phyloP scores from a whole-genome alignment of 495 filamentous ascomycete genomes.

The Poronia punctata region DNA sequence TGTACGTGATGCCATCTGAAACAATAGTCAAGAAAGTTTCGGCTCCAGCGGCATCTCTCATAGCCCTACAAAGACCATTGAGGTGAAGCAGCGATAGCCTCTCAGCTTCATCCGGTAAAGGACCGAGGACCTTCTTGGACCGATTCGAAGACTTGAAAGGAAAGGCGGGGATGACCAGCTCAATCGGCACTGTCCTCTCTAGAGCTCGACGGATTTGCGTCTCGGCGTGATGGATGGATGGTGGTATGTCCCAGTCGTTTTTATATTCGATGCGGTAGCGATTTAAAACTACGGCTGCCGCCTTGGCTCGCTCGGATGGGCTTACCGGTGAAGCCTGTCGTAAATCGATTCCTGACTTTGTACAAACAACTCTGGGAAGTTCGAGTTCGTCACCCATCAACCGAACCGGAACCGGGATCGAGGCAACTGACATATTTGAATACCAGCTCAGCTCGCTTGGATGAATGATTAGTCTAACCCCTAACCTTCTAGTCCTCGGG shows the following conservation, averaged over 20 bases:
- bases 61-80: constrained; percentile 30
- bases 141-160: constrained; percentile 45
- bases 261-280: constrained; percentile 6
- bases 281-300: constrained; percentile 1
- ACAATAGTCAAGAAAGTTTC: constrained; percentile 44
- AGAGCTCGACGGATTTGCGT: constrained; percentile 6
- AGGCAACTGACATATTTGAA: too few relatives aligned
- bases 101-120: constrained; percentile 40
- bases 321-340: too few relatives aligned
- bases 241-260: constrained; percentile 4
- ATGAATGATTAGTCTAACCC: too few relatives aligned
- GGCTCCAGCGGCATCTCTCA: constrained; percentile 37
- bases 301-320: constrained; percentile 9
- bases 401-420: too few relatives aligned
- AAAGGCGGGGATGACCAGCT: constrained; percentile 40
- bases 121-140: constrained; percentile 35
- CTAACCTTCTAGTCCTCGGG: too few relatives aligned
- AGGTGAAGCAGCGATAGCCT: constrained; percentile 37
- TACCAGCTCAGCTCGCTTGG: too few relatives aligned
- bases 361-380: too few relatives aligned
- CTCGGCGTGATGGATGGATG: background rate
- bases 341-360: too few relatives aligned
- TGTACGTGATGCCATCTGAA: constrained; percentile 49
- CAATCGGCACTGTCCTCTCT: background rate
- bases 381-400: too few relatives aligned